Conservation (phyloP, 495 filamentous ascomycete species). For the Penicillium malachiteum region DNA sequence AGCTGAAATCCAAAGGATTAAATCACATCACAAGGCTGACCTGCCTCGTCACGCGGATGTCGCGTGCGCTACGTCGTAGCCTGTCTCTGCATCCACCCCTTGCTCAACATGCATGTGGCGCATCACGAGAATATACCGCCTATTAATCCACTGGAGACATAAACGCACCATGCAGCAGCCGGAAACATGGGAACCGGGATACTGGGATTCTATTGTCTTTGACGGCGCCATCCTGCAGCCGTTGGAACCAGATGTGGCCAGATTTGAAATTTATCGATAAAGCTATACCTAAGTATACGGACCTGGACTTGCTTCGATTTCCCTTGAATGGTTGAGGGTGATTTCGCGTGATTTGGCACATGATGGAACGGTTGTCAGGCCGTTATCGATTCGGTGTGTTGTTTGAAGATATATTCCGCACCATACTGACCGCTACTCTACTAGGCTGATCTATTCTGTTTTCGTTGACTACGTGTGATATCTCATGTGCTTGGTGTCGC, state of each 20-base stretch:
- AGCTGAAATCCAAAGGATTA: too few species aligned
- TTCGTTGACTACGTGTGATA: too few species aligned
- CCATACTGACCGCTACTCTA: conserved; percentile 1
- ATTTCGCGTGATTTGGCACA: background rate
- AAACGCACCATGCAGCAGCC: conserved; percentile 1
- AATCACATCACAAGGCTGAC: too few species aligned
- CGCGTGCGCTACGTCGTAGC: background rate
- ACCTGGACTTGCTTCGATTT: too few species aligned
- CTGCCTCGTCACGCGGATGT: background rate
- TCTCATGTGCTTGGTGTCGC: too few species aligned
- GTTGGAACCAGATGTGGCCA: background rate
- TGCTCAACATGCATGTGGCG: background rate
- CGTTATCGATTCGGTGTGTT: background rate
- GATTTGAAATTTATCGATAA: background rate
- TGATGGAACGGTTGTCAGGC: background rate
- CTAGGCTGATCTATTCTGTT: background rate
- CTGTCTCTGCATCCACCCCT: background rate
- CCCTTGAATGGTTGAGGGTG: background rate
- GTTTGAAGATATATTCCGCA: background rate
- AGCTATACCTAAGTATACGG: too few species aligned
- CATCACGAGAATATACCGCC: background rate
- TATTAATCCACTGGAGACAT: background rate
- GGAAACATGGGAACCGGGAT: background rate
- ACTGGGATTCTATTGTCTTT: background rate
- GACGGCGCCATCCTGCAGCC: background rate